phyloP scores from a whole-genome alignment of 108 stramenopile genomes.

The Parietichytrium sp. region DNA sequence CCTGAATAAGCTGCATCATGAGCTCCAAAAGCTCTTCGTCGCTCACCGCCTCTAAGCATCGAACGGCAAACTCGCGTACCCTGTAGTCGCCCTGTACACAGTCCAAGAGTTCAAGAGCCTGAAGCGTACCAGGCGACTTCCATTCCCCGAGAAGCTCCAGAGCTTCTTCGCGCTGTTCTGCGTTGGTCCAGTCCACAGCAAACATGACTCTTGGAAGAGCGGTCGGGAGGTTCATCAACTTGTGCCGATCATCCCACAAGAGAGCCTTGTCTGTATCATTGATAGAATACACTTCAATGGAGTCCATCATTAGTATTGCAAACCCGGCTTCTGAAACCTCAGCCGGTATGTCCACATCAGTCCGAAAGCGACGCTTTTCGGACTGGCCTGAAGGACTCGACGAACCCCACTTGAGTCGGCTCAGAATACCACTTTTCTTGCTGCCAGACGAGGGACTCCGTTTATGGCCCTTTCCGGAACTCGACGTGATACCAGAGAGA shows the following conservation, averaged over 20 bases:
- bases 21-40: conserved; percentile 40
- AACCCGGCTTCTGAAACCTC: no score
- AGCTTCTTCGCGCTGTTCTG: background rate
- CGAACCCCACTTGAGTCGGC: no score
- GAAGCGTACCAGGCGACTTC: background rate
- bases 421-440: no score
- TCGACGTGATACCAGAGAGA: no score
- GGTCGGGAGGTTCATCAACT: background rate
- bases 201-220: background rate
- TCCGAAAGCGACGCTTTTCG: no score
- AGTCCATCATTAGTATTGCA: no score
- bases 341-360: no score
- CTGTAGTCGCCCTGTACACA: background rate
- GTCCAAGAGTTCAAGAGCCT: conserved; percentile 48
- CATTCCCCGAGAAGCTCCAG: conserved; percentile 17
- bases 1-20: conserved; percentile 52
- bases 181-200: background rate
- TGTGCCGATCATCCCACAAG: background rate
- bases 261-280: background rate
- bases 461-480: no score
- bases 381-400: no score
- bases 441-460: no score
- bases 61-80: conserved; percentile 45
- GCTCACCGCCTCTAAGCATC: conserved; percentile 25
- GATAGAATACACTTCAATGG: no score